A percentile compares a stretch with the other conserved stretches of the same genome.
phyloP scores from a whole-genome alignment of 1,284 basidiomycete species.

The Ustilago xerochloae region DNA sequence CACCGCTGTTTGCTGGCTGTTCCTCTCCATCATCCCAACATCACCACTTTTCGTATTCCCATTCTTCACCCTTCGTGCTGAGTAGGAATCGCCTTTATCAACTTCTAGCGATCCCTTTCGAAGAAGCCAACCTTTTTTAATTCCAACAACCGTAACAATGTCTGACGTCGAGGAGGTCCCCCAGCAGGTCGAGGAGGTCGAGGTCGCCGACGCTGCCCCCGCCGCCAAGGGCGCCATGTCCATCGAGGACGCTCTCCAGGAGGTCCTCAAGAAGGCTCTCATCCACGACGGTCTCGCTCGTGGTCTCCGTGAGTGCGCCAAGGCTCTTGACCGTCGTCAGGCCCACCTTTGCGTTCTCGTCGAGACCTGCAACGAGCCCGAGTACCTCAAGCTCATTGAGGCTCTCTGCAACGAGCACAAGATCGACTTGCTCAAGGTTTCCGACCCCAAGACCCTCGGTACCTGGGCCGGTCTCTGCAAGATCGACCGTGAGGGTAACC shows the following conservation, averaged over 20 bases:
- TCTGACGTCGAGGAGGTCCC: slow-evolving; percentile 68
- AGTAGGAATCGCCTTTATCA: slow-evolving; percentile 48
- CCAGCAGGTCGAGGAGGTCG: slow-evolving; percentile 72
- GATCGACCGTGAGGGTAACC: slow-evolving; percentile 98
- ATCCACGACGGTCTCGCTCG: slow-evolving; percentile 98
- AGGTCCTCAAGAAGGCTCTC: slow-evolving; percentile 92
- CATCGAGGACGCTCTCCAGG: slow-evolving; percentile 97
- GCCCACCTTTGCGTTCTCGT: slow-evolving; percentile 98
- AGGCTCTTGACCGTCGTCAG: slow-evolving; percentile 98
- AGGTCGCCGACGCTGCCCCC: slow-evolving; percentile 76
- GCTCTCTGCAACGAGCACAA: slow-evolving; percentile 99
- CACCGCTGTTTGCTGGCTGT: background rate
- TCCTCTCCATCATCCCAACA: slow-evolving; percentile 16
- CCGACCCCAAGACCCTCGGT: slow-evolving; percentile 94
- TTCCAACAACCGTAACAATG: slow-evolving; percentile 49
- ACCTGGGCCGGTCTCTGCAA: slow-evolving; percentile 93
- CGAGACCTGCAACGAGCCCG: slow-evolving; percentile 98
- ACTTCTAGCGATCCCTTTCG: slow-evolving; percentile 60
- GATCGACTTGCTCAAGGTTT: slow-evolving; percentile 98
- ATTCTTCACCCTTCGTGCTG: slow-evolving; percentile 53
- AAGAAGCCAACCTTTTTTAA: slow-evolving; percentile 61
- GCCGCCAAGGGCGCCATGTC: slow-evolving; percentile 86
- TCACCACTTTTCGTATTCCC: slow-evolving; percentile 25
- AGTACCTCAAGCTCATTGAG: slow-evolving; percentile 99
- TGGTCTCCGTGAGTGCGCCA: slow-evolving; percentile 96